These are phyloP conservation scores for Rhodocollybia butyracea DNA, from an alignment of 768 basidiomycete genomes.

Conservation along the genomic window DNA sequence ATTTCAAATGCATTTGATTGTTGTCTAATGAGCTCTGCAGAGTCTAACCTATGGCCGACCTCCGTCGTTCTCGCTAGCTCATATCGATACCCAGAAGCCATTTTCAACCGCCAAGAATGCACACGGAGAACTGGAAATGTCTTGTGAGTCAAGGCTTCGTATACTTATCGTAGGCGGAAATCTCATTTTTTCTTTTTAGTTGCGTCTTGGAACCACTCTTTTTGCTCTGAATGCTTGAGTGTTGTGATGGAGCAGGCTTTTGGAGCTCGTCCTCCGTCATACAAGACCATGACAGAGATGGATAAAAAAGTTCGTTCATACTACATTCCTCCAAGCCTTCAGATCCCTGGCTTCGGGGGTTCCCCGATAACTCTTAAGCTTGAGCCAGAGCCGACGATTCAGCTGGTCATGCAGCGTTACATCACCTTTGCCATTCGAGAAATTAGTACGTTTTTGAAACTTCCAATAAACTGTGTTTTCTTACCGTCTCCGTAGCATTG, in stretches of 20 bases:
- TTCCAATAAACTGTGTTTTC: not conserved
- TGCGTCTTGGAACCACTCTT: conserved; percentile 68
- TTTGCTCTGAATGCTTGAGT: conserved; percentile 57
- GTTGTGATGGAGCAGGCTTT: conserved; percentile 68
- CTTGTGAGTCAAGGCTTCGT: conserved; percentile 40
- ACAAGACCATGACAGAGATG: conserved; percentile 59
- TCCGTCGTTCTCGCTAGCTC: conserved; percentile 56
- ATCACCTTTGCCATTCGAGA: conserved; percentile 66
- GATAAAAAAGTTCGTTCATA: conserved; percentile 63
- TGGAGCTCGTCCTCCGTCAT: conserved; percentile 57
- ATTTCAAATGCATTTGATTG: no score
- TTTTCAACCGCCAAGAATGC: conserved; percentile 41
- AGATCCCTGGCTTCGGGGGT: conserved; percentile 61
- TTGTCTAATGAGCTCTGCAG: conserved; percentile 27
- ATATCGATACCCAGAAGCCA: conserved; percentile 55
- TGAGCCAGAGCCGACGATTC: conserved; percentile 43
- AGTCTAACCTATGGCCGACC: conserved; percentile 71
- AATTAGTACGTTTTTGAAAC: conserved; percentile 61
- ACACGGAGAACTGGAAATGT: conserved; percentile 56
- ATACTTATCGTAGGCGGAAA: not conserved
- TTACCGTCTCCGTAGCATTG: conserved; percentile 36
- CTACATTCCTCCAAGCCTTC: conserved; percentile 62
- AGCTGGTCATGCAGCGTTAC: conserved; percentile 67
- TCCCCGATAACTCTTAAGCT: conserved; percentile 37
- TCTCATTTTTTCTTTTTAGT: conserved; percentile 34